Evolutionary conservation across 331 rosid species (phyloP), one percentile per base, ranked within the genome.

Genomic region (Malus hybrid): DNA sequence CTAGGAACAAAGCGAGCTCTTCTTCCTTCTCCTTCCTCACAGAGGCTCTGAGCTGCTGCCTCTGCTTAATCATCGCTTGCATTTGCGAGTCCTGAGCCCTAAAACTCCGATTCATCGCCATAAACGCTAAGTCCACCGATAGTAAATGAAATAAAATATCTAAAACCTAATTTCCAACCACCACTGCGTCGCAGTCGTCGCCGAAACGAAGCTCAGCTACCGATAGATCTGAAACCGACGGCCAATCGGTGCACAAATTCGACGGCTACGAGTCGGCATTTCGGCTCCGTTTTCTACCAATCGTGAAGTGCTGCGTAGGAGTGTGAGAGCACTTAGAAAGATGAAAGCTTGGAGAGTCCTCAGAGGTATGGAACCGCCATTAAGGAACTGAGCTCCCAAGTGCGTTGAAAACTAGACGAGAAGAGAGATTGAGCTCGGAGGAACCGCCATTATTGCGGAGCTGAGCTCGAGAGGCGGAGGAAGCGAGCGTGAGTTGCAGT

Each of bases 1-100:
- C 97, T 10, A 89, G 83, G 78, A 95, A 95, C 88, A 95, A 79
- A 24, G 99, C 96, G 50, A 95, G 97, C 69, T 95, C 97, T 7
- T 95, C 99, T 22, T 95, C 99, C 73, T 83, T 92, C 52, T 94
- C 97, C 74, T 76, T 89, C 85, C 84, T 84, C 68, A 83, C 60
- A 83, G 88, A 42, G 48, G 48, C 48, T 42, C 48, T 42, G 13
- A 42, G 48, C 48, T 42, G 14, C 48, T 42, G 48, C 87, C 90
- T 90, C 81, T 85, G 93, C 79, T 79, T 86, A 61, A 90, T 70
- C 69, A 90, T 78, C 67, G 86, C 88, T 64, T 86, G 93, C 92
- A 90, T 90, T 87, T 86, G 89, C 63, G 93, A 83, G 55, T 94
- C 99, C 71, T 78, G 87, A 63, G 92, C 93, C 84, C 93, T 88